Percentiles rank a stretch among this genome's conserved stretches.
phyloP scores from a whole-genome alignment of 1,284 basidiomycete genomes.

The Paramarasmius palmivorus region DNA sequence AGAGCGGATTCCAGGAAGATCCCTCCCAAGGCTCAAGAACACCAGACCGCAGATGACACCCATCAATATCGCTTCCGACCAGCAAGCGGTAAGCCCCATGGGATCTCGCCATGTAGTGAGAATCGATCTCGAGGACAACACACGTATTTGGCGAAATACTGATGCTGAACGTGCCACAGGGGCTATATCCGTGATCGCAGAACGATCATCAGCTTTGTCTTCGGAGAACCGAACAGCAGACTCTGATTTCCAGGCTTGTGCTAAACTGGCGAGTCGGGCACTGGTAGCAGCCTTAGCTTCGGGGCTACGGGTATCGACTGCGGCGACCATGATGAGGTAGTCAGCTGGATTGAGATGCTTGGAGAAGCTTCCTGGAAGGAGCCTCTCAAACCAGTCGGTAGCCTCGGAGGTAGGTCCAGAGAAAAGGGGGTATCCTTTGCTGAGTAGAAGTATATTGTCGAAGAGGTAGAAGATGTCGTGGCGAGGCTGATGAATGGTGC shows the following conservation, averaged over 20 bases:
- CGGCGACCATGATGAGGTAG: constrained; percentile 48
- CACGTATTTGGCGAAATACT: constrained; percentile 24
- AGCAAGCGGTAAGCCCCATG: constrained; percentile 15
- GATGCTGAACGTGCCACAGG: constrained; percentile 12
- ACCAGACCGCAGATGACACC: constrained; percentile 17
- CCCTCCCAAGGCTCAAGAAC: constrained; percentile 15
- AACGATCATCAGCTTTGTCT: neutral
- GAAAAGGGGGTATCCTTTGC: constrained; percentile 44
- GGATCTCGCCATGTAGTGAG: constrained; percentile 16
- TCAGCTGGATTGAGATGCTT: constrained; percentile 39
- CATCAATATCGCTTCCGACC: constrained; percentile 18
- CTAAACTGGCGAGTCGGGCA: constrained; percentile 26
- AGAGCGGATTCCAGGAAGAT: constrained; percentile 18
- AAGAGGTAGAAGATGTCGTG: constrained; percentile 51
- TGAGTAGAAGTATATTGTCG: constrained; percentile 43
- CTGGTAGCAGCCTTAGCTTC: constrained; percentile 35
- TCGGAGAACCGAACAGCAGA: constrained; percentile 6
- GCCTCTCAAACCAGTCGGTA: constrained; percentile 38
- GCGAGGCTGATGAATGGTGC: constrained; percentile 51
- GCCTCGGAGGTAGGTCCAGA: constrained; percentile 35
- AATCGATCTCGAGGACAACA: constrained; percentile 15
- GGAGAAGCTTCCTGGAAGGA: constrained; percentile 30
- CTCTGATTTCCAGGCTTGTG: constrained; percentile 28
- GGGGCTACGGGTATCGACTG: constrained; percentile 41
- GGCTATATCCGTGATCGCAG: neutral